Percentiles rank a stretch among this genome's conserved stretches.
These are phyloP conservation scores for Staphylotrichum longicolle DNA, from an alignment of 495 filamentous ascomycete genomes.

Conservation along the genomic window DNA sequence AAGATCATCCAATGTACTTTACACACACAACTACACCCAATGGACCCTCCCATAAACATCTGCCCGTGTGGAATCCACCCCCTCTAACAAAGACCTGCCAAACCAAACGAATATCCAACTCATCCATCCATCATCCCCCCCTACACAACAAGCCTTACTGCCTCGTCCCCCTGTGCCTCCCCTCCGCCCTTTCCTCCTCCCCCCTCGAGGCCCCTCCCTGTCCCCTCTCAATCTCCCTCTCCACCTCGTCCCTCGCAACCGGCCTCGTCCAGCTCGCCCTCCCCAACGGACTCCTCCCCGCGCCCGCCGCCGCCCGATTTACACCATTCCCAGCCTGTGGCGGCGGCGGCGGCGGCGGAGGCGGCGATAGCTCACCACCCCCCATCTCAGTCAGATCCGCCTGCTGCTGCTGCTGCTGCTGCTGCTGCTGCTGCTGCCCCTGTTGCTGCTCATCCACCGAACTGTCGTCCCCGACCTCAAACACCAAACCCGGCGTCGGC, in stretches of 20 bases:
- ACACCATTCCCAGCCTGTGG: neutral
- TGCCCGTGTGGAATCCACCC: too few species aligned
- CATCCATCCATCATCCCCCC: neutral
- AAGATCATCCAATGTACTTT: too few species aligned
- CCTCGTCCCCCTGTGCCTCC: neutral
- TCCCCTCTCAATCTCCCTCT: constrained; percentile 25
- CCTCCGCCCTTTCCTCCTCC: neutral
- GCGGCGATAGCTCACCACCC: neutral
- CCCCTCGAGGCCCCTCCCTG: neutral
- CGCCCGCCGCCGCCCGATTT: constrained; percentile 10
- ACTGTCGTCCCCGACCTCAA: constrained; percentile 26
- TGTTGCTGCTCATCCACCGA: neutral
- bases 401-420: neutral
- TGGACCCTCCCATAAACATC: too few species aligned
- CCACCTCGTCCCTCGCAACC: constrained; percentile 32
- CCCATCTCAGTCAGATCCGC: too few species aligned
- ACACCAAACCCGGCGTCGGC: constrained; percentile 50
- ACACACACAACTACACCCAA: too few species aligned
- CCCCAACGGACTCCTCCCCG: constrained; percentile 38
- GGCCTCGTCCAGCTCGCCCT: constrained; percentile 34
- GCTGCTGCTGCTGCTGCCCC: neutral
- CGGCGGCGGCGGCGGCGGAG: constrained; percentile 26
- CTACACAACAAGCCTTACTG: neutral
- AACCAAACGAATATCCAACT: too few species aligned
- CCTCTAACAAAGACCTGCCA: too few species aligned